phyloP scores from a whole-genome alignment of 768 basidiomycete species.

The Trichaptum fuscoviolaceum region DNA sequence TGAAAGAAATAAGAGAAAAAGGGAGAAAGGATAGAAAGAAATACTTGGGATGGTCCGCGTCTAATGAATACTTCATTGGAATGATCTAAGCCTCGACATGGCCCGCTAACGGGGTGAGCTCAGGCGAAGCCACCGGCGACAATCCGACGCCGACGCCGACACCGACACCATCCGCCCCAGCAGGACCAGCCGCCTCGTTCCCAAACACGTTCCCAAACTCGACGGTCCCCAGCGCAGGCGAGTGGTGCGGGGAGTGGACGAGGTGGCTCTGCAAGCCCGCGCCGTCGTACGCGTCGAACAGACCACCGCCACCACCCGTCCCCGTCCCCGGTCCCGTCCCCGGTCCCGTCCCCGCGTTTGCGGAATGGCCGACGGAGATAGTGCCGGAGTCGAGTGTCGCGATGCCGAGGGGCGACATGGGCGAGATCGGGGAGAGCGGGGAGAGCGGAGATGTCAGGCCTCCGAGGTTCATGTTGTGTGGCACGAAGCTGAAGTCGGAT shows the following conservation, averaged over 20 bases:
- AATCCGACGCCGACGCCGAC: not conserved
- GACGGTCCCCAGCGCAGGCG: not conserved
- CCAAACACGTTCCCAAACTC: not conserved
- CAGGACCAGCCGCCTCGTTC: not conserved
- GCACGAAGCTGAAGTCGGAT: not conserved
- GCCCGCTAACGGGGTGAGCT: not conserved
- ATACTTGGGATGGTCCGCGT: not conserved
- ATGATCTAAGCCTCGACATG: not conserved
- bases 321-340: no score
- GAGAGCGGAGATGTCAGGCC: not conserved
- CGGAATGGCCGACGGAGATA: not conserved
- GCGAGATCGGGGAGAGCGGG: not conserved
- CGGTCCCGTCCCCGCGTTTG: no score
- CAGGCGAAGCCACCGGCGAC: not conserved
- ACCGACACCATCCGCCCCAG: no score
- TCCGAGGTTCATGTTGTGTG: not conserved
- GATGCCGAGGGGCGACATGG: not conserved
- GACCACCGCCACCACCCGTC: no score
- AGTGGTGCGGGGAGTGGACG: no score
- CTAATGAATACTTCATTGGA: no score
- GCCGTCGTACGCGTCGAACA: not conserved
- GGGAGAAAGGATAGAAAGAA: not conserved
- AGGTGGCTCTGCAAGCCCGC: not conserved
- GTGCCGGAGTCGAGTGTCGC: not conserved
- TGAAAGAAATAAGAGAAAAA: not conserved